Conservation (phyloP, 306 rosid species). For the Canavalia gladiata region DNA sequence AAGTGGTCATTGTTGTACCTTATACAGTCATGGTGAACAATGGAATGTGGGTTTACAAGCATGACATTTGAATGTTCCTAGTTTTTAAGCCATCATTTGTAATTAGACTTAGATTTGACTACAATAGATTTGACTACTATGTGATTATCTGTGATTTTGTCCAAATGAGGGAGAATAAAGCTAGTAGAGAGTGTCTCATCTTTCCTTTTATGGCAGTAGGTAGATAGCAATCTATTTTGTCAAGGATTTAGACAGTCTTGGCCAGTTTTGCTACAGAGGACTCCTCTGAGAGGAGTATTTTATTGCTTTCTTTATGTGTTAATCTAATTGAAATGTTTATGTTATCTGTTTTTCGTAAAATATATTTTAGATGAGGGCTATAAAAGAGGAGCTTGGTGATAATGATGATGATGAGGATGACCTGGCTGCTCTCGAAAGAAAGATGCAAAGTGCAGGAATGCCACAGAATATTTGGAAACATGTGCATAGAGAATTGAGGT, state of each 20-base stretch:
- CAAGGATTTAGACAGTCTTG: slow-evolving; percentile 23
- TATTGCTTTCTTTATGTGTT: slow-evolving; percentile 35
- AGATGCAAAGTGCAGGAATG: slow-evolving; percentile 98
- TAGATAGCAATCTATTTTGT: slow-evolving; percentile 34
- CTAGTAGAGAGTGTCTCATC: background rate
- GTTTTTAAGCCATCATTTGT: slow-evolving; percentile 25
- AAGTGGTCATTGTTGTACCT: slow-evolving; percentile 38
- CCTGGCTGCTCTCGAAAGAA: slow-evolving; percentile 85
- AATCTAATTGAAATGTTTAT: slow-evolving; percentile 38
- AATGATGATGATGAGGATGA: slow-evolving; percentile 98
- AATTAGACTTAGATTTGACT: slow-evolving; percentile 13
- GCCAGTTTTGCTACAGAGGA: slow-evolving; percentile 17
- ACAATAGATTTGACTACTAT: slow-evolving; percentile 18
- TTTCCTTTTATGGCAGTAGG: slow-evolving; percentile 9
- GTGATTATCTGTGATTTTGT: slow-evolving; percentile 5
- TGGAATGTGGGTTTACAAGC: slow-evolving; percentile 13
- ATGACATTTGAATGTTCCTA: background rate
- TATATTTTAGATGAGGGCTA: slow-evolving; percentile 92
- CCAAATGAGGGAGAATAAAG: slow-evolving; percentile 9
- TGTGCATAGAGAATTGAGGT: slow-evolving; percentile 98
- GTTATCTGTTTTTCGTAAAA: slow-evolving; percentile 44
- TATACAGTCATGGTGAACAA: slow-evolving; percentile 21
- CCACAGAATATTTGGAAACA: slow-evolving; percentile 96
- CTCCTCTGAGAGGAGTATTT: slow-evolving; percentile 35
- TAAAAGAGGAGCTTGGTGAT: slow-evolving; percentile 99